phyloP scores from a whole-genome alignment of 768 basidiomycete genomes.

The Rubroboletus satanas region DNA sequence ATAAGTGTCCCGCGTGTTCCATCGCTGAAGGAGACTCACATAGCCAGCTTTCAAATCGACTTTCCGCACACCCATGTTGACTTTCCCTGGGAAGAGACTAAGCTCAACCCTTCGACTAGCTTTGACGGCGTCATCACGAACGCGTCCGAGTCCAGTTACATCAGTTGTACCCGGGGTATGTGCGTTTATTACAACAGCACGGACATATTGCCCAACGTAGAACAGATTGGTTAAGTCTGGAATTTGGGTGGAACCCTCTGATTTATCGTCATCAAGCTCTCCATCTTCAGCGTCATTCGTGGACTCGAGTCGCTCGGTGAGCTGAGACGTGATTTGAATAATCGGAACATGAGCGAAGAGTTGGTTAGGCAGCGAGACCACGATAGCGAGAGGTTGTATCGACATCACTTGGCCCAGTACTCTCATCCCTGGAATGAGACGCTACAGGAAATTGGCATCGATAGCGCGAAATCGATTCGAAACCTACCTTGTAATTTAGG shows the following conservation, averaged over 20 bases:
- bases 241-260: slow-evolving; percentile 31
- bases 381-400: slow-evolving; percentile 82
- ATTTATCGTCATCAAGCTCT: slow-evolving; percentile 45
- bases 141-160: slow-evolving; percentile 51
- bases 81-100: slow-evolving; percentile 75
- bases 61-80: slow-evolving; percentile 78
- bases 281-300: slow-evolving; percentile 48
- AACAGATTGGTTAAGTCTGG: slow-evolving; percentile 80
- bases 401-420: slow-evolving; percentile 84
- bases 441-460: slow-evolving; percentile 40
- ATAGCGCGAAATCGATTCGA: background rate
- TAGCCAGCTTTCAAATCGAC: slow-evolving; percentile 72
- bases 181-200: slow-evolving; percentile 67
- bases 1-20: slow-evolving; percentile 2
- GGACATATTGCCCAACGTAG: slow-evolving; percentile 79
- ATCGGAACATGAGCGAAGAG: slow-evolving; percentile 92
- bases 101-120: slow-evolving; percentile 80
- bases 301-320: slow-evolving; percentile 68
- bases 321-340: slow-evolving; percentile 80
- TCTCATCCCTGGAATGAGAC: slow-evolving; percentile 78
- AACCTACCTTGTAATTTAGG: slow-evolving; percentile 83
- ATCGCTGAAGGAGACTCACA: slow-evolving; percentile 44
- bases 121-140: slow-evolving; percentile 63
- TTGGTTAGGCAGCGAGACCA: slow-evolving; percentile 94
- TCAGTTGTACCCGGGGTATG: slow-evolving; percentile 67